These are phyloP conservation scores for Eucalyptus viminalis DNA, from an alignment of 345 rosid species.

Conservation along the genomic window DNA sequence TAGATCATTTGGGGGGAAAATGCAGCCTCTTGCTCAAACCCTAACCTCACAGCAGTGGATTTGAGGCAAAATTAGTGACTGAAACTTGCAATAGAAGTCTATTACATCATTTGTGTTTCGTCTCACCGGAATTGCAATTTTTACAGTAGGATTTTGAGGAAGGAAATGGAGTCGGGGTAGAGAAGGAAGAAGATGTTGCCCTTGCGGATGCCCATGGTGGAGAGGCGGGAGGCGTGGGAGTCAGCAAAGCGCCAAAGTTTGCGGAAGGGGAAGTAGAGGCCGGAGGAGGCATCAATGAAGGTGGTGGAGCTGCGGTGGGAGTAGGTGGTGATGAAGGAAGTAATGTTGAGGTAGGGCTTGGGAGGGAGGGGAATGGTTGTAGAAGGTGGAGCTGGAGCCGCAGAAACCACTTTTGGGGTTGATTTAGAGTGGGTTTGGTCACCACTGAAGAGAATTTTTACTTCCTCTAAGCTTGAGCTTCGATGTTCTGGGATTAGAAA, in stretches of 20 bases:
- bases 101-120: neutral
- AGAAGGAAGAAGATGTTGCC: slow-evolving; percentile 71
- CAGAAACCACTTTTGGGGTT: slow-evolving; percentile 56
- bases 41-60: neutral
- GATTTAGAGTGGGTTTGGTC: neutral
- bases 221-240: slow-evolving; percentile 38
- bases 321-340: slow-evolving; percentile 39
- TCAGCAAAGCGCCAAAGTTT: slow-evolving; percentile 64
- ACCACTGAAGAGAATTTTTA: neutral
- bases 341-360: slow-evolving; percentile 25
- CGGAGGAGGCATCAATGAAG: slow-evolving; percentile 74
- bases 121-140: neutral
- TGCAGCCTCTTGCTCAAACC: neutral
- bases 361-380: slow-evolving; percentile 52
- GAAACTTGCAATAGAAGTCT: neutral
- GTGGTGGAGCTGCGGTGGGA: slow-evolving; percentile 63
- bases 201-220: slow-evolving; percentile 61
- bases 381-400: slow-evolving; percentile 38
- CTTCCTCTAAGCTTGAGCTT: neutral
- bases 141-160: slow-evolving; percentile 15
- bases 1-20: neutral
- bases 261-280: slow-evolving; percentile 39
- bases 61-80: neutral
- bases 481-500: too few relatives aligned
- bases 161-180: slow-evolving; percentile 64